Evolutionary conservation across 257 asterid species (phyloP), one percentile per base, ranked within the genome.

Genomic region (Apocynum venetum): DNA sequence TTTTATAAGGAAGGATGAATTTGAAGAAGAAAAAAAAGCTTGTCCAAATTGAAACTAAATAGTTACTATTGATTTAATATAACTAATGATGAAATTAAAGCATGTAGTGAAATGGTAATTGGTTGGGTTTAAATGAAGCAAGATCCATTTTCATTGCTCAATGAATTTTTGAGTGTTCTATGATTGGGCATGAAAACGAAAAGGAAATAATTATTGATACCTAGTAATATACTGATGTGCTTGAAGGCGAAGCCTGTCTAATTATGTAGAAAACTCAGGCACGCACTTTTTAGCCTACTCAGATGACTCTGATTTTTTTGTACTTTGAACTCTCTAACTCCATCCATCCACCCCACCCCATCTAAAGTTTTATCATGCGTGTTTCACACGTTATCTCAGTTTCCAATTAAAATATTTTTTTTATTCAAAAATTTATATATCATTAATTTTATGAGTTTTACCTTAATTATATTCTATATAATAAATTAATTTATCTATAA

Each of bases 371-470:
- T 2, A 44, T 6, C 19, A 41, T 31, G 75, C 72, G 82, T 79
- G 36, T 73, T 19, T 52, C 52, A 40, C 72, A 78, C 72, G 81
- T 71, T 71, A 78, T 10, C 51, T 47, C 61, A 15, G 31, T 55
- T 8, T 17, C 31, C 25, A 55, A 2, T 1, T 17, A 55, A 25
- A 17, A 25, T 25, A 25, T 25, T 25, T 25, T 25, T 25, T 25
- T 25, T 25, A 25, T 25, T 25, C 31, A 25, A 25, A 25, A 25
- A 25, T 25, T 25, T 25, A 25, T 25, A 25, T 25, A 25, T 25
- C 31, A 25, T 25, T 25, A 25, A 25, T 25, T 25, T 25, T 25
- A 25, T 25, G 31, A 25, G 31, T 25, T 25, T 25, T 25, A 25
- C 31, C 31, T 25, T 25, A 25, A 25, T 25, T 25, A 25, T 25